Conservation (phyloP, 331 rosid genomes). For the Prunus yedoensis region DNA sequence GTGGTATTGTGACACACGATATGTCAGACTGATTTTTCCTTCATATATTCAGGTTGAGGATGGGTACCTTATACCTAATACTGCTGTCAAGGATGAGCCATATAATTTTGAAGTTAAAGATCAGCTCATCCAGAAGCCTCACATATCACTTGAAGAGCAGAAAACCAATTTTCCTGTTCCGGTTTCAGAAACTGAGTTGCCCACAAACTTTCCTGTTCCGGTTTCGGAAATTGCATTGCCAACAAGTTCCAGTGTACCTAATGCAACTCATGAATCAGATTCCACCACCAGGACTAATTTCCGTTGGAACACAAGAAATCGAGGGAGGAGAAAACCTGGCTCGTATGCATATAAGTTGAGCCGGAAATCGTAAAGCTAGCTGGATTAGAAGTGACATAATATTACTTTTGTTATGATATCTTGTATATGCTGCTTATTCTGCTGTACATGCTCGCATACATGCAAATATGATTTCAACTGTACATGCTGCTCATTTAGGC, state of each 20-base stretch:
- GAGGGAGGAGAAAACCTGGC: conserved; percentile 41
- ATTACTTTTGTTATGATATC: background rate
- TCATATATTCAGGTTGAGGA: conserved; percentile 33
- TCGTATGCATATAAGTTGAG: conserved; percentile 27
- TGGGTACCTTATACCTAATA: conserved; percentile 28
- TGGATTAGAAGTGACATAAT: conserved; percentile 12
- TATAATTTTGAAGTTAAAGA: conserved; percentile 26
- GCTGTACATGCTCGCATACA: conserved; percentile 17
- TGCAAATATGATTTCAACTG: conserved; percentile 15
- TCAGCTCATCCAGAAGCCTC: conserved; percentile 31
- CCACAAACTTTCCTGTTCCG: conserved; percentile 19
- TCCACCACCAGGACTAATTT: conserved; percentile 33
- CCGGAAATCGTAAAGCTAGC: conserved; percentile 26
- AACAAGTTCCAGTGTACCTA: conserved; percentile 17
- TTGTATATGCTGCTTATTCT: conserved; percentile 34
- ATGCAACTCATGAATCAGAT: conserved; percentile 18
- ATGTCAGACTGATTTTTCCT: conserved; percentile 1
- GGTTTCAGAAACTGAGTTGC: conserved; percentile 23
- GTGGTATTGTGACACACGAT: background rate
- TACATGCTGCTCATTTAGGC: conserved; percentile 22
- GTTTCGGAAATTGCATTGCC: conserved; percentile 25
- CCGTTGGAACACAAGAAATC: conserved; percentile 44
- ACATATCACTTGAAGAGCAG: conserved; percentile 26
- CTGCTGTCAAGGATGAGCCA: conserved; percentile 38
- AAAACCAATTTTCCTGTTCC: conserved; percentile 17